Evolutionary conservation across 1,139 yeast genomes (phyloP).

Genomic region (Groenewaldozyma sp.): DNA sequence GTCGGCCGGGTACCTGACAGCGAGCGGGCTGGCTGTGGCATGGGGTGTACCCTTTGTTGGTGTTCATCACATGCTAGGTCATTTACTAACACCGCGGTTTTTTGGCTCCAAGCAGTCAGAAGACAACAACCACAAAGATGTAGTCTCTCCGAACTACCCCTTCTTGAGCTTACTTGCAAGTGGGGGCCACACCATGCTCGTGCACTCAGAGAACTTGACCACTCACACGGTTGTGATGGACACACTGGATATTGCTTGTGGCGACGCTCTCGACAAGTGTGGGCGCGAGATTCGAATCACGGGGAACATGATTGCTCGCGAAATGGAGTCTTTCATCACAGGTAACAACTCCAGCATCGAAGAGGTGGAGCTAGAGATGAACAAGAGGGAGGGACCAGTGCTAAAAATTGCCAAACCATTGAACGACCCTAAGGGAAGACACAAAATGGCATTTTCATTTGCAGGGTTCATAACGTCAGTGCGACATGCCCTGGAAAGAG

Average conservation of each 20-base stretch:
- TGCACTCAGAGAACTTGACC: conserved; percentile 48
- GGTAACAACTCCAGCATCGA: conserved; percentile 10
- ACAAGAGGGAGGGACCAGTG: conserved; percentile 30
- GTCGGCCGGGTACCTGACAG: conserved; percentile 72
- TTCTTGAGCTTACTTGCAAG: conserved; percentile 72
- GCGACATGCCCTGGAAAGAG: conserved; percentile 12
- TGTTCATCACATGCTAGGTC: conserved; percentile 96
- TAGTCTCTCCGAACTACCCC: conserved; percentile 63
- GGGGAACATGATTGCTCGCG: conserved; percentile 83
- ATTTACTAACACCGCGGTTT: conserved; percentile 59
- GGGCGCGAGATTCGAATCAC: conserved; percentile 72
- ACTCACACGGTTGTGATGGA: conserved; percentile 68
- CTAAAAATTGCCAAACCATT: conserved; percentile 32
- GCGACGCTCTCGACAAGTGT: conserved; percentile 89
- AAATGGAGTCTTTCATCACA: conserved; percentile 53
- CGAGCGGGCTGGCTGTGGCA: conserved; percentile 75
- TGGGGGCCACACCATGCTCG: conserved; percentile 94
- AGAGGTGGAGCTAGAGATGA: not conserved
- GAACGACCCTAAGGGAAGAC: conserved; percentile 39
- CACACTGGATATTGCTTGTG: conserved; percentile 83
- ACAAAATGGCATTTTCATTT: conserved; percentile 56
- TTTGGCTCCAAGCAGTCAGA: conserved; percentile 13
- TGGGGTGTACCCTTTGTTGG: conserved; percentile 75
- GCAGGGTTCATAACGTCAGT: conserved; percentile 33
- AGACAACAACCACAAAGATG: conserved; percentile 28